A percentile compares a stretch with the other conserved stretches of the same genome.
These are phyloP conservation scores for Diutina siamensis DNA, from an alignment of 1,139 yeast genomes.

Conservation along the genomic window DNA sequence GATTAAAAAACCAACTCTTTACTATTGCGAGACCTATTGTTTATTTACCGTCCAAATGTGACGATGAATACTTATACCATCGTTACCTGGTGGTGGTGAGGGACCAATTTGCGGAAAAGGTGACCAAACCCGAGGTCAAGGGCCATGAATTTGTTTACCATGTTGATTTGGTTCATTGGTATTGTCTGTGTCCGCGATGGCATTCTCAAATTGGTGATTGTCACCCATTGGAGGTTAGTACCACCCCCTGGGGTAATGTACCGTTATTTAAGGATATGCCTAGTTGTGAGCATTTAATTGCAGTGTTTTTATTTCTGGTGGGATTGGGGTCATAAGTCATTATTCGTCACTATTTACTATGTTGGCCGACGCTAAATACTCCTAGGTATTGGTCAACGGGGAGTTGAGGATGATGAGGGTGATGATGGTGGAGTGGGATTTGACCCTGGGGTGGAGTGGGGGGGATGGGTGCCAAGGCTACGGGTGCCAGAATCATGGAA, in stretches of 20 bases:
- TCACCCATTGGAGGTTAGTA: not conserved
- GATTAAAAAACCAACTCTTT: not conserved
- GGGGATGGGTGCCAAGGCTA: too few relatives aligned
- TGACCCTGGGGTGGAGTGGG: too few relatives aligned
- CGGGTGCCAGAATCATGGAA: too few relatives aligned
- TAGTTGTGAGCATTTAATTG: not conserved
- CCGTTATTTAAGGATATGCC: not conserved
- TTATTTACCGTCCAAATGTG: not conserved
- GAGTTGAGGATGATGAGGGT: too few relatives aligned
- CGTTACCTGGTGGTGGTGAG: not conserved
- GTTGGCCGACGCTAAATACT: not conserved
- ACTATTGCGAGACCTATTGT: not conserved
- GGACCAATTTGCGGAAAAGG: not conserved
- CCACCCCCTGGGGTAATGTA: not conserved
- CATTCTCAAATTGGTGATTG: not conserved
- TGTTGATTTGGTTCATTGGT: constrained; percentile 3
- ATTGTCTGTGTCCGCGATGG: constrained; percentile 1
- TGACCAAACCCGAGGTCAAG: not conserved
- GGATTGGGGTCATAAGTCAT: too few relatives aligned
- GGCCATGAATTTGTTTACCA: not conserved
- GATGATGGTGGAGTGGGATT: too few relatives aligned
- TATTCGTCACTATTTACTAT: not conserved
- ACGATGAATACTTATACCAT: not conserved
- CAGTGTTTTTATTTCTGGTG: not conserved
- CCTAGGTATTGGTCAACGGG: too few relatives aligned